A percentile compares a stretch with the other conserved stretches of the same genome.
Conservation (phyloP, 148 eudicot genomes). For the Hydrangea macrophylla region DNA sequence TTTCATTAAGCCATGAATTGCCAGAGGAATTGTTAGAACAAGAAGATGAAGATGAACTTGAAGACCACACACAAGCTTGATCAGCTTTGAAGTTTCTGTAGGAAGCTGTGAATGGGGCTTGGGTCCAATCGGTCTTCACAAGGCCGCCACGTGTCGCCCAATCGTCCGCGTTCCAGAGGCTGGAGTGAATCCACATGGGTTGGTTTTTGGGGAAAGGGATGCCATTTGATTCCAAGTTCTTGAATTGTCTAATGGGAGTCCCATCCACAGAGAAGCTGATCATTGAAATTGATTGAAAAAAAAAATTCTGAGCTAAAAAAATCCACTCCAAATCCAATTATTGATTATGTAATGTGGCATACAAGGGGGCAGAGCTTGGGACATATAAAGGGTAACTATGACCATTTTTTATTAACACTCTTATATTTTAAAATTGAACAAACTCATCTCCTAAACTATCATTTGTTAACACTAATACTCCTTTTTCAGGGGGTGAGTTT, state of each 20-base stretch:
- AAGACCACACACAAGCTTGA: constrained; percentile 14
- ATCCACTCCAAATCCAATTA: too few relatives aligned
- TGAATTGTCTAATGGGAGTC: constrained; percentile 17
- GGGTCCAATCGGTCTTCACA: constrained; percentile 12
- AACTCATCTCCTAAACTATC: too few relatives aligned
- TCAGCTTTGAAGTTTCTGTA: constrained; percentile 9
- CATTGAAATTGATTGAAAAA: background rate
- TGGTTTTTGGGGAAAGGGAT: constrained; percentile 5
- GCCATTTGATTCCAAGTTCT: constrained; percentile 9
- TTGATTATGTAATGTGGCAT: too few relatives aligned
- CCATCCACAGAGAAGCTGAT: constrained; percentile 16
- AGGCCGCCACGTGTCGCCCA: constrained; percentile 17
- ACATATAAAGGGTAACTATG: too few relatives aligned
- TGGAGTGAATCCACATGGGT: constrained; percentile 16
- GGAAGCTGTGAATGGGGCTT: constrained; percentile 11
- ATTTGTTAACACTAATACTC: too few relatives aligned
- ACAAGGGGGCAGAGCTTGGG: too few relatives aligned
- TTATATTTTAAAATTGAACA: too few relatives aligned
- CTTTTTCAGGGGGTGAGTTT: too few relatives aligned
- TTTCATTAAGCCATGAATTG: constrained; percentile 7
- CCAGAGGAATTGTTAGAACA: background rate
- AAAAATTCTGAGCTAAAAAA: too few relatives aligned
- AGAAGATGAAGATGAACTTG: background rate
- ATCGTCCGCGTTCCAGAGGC: constrained; percentile 10
- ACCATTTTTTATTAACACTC: too few relatives aligned